These are phyloP conservation scores for Herpetomonas samuelpessoai DNA, from an alignment of 208 protist species.

Conservation along the genomic window DNA sequence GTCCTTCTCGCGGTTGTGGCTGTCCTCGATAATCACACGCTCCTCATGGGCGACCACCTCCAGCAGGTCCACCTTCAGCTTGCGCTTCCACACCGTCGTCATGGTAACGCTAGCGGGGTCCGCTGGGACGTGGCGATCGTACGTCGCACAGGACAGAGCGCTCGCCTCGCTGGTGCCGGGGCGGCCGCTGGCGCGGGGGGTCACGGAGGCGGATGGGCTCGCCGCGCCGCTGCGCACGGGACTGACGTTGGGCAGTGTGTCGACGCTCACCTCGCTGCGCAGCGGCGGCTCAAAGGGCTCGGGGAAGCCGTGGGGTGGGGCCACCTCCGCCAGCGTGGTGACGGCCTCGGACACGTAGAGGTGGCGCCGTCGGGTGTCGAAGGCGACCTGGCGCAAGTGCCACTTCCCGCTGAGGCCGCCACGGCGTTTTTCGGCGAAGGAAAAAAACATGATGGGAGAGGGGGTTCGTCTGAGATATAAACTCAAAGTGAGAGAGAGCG, in stretches of 20 bases:
- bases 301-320: neutral
- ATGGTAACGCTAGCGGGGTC: neutral
- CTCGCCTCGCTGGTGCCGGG: neutral
- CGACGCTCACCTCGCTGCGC: neutral
- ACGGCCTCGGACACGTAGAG: slow-evolving; percentile 21
- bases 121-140: neutral
- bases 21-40: slow-evolving; percentile 18
- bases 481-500: too few relatives aligned
- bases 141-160: neutral
- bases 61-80: slow-evolving; percentile 21
- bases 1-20: slow-evolving; percentile 19
- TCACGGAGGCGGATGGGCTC: neutral
- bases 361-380: slow-evolving; percentile 38
- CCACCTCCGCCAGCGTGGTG: neutral
- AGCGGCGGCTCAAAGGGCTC: neutral
- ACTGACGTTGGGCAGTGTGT: neutral
- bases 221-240: too few relatives aligned
- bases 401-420: slow-evolving; percentile 44
- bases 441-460: slow-evolving; percentile 79
- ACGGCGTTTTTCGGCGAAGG: slow-evolving; percentile 54
- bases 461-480: too few relatives aligned
- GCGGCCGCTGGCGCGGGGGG: neutral
- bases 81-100: slow-evolving; percentile 21
- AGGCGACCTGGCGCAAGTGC: slow-evolving; percentile 66
- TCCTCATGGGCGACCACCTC: slow-evolving; percentile 13